Evolutionary conservation across 345 rosid species (phyloP), one percentile per base, ranked within the genome.

Genomic region (Erysimum cheiranthoides): DNA sequence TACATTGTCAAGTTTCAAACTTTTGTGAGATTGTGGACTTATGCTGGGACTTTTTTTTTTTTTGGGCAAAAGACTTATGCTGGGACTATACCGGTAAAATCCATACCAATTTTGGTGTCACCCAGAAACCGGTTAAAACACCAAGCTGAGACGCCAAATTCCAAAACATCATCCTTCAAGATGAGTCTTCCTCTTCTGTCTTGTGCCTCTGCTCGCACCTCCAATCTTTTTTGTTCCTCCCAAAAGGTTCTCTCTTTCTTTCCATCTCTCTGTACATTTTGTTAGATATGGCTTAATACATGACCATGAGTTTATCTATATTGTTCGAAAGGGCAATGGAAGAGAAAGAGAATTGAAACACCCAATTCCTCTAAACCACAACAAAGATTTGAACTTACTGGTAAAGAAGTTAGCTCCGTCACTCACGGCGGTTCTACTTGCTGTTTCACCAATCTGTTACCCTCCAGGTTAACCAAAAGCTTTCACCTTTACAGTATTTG

Each of bases 391-490:
- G 4, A 39, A 78, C 49, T 68, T 83, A 64, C 31, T 28, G 4
- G 16, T 76, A 0, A 85, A 70, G 68, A 78, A 76, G 70, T 66
- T 87, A 43, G 87, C 84, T 78, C 84, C 87, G 10, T 81, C 93
- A 31, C 66, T 90, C 49, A 66, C 77, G 74, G 93, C 89, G 47
- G 82, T 82, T 56, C 10, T 87, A 35, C 74, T 90, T 8, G 81
- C 89, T 65, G 78, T 85, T 42, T 88, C 90, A 36, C 84, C 89
- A 3, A 27, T 85, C 56, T 73, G 45, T 81, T 21, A 35, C 54
- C 71, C 86, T 25, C 85, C 91, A 70, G 91, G 93, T 88, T 58
- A 21, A 31, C 32, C 42, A 31, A 49, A 53, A 66, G 58, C 27
- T 27, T 64, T 11, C 54, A 66, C 2, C 31, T 43, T 49, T n/a